A percentile compares a stretch with the other conserved stretches of the same genome.
Evolutionary conservation across 108 stramenopile genomes (phyloP).

Genomic region (Discostella pseudostelligera): DNA sequence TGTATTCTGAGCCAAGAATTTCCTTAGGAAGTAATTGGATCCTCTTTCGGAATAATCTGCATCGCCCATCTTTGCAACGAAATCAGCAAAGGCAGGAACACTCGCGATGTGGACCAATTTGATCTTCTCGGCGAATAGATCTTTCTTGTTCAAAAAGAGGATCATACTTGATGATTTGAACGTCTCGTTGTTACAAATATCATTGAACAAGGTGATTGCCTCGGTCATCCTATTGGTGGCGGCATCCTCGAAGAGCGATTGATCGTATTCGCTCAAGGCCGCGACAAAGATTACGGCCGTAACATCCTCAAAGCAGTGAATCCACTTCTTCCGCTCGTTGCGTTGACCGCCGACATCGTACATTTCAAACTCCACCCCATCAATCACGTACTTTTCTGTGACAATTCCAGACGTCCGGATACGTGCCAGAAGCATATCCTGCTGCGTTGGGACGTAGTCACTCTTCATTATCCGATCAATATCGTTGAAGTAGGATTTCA

Average conservation of each 20-base stretch:
- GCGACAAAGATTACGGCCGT: conserved; percentile 99
- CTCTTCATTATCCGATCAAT: conserved; percentile 68
- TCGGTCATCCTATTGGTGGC: conserved; percentile 96
- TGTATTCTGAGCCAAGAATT: conserved; percentile 57
- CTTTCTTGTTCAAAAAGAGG: conserved; percentile 97
- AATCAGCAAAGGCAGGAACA: conserved; percentile 76
- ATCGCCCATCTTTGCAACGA: conserved; percentile 69
- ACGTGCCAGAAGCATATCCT: conserved; percentile 96
- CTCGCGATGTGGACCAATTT: conserved; percentile 72
- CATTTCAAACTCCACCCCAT: conserved; percentile 93
- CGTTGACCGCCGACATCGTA: conserved; percentile 93
- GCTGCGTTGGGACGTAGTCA: conserved; percentile 78
- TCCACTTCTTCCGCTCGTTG: conserved; percentile 91
- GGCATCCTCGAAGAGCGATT: conserved; percentile 92
- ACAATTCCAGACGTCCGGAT: conserved; percentile 96
- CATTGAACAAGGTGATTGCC: conserved; percentile 91
- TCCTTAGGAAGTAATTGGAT: conserved; percentile 67
- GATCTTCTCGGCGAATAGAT: conserved; percentile 97
- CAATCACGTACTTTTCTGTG: conserved; percentile 84
- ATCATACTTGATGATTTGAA: conserved; percentile 93
- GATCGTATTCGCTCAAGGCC: conserved; percentile 96
- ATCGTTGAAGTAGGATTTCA: conserved; percentile 75
- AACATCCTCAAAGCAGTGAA: conserved; percentile 95
- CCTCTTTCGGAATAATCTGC: conserved; percentile 79
- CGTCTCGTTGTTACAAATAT: conserved; percentile 92